Base-by-base conservation (phyloP, 306 rosid species). In the Prunus mira region DNA sequence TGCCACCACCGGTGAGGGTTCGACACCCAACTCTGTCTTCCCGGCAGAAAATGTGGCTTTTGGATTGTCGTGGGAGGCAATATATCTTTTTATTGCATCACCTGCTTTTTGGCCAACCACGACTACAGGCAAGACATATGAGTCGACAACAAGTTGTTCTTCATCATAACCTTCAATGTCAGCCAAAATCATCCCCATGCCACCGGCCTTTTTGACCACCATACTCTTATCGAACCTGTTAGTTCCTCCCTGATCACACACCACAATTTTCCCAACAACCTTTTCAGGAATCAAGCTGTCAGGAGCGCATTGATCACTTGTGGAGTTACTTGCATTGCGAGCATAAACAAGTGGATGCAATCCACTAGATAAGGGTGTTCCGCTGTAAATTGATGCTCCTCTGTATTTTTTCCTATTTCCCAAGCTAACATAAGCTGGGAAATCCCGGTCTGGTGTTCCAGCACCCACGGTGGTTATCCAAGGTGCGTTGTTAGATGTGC, bases 381-480 rank as follows among this genome's bases (percentile, higher is more conserved):
- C 92, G 2, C 30, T 56, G 57, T 87, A 88, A 18, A 93, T 87
- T 24, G 98, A 87, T 22, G 58, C 79, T 3, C 96, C 93, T 0
- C 56, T 80, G 80, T 85, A 91, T 27, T 12, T 68, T 54, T 86
- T 86, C 27, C 87, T 0, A 25, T 25, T 25, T 25, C 27, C 27
- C 28, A 27, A 27, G 28, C 28, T 27, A 27, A 27, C 28, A 27
- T 2, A 2, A 27, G 28, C 28, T 4, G 93, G 96, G 78, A 93
- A 93, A 54, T 89, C 89, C 27, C 96, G 89, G 88, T 91, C 96
- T 24, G 89, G 41, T 43, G 98, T 88, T 75, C 97, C 97, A 6
- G 91, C 95, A 24, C 95, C 95, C 1, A 91, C 95, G 0, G 88
- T 88, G 74, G 82, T 87, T 64, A 84, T 45, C 97, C 93, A 88